phyloP scores from a whole-genome alignment of 768 basidiomycete species.

The Leccinum uliginosum region DNA sequence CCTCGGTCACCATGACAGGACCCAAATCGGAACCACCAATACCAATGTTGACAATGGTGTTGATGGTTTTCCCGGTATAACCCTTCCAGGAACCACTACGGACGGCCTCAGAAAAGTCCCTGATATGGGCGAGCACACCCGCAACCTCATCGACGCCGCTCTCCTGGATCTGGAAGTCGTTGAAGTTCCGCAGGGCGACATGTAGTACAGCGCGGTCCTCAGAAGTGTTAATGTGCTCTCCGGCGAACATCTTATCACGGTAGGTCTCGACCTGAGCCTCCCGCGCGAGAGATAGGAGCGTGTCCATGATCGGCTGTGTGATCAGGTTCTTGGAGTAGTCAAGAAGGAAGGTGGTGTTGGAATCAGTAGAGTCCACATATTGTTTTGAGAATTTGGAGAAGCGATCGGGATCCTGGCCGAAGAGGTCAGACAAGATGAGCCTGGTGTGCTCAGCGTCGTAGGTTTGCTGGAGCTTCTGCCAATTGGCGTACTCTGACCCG shows the following conservation, averaged over 20 bases:
- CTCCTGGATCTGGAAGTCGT: slow-evolving; percentile 78
- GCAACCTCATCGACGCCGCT: slow-evolving; percentile 78
- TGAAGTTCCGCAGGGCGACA: slow-evolving; percentile 79
- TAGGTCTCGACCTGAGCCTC: slow-evolving; percentile 83
- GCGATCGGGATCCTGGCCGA: slow-evolving; percentile 80
- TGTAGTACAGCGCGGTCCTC: slow-evolving; percentile 97
- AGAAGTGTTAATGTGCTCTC: slow-evolving; percentile 97
- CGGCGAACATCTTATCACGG: slow-evolving; percentile 91
- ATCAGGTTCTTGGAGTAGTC: slow-evolving; percentile 98
- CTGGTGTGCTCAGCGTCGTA: slow-evolving; percentile 68
- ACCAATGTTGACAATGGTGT: slow-evolving; percentile 96
- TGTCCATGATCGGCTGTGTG: slow-evolving; percentile 75
- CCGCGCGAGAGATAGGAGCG: slow-evolving; percentile 73
- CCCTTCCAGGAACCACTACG: slow-evolving; percentile 92
- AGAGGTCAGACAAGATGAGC: slow-evolving; percentile 89
- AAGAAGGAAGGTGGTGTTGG: slow-evolving; percentile 77
- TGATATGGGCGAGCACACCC: slow-evolving; percentile 85
- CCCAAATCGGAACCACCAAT: slow-evolving; percentile 98
- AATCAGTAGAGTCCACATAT: slow-evolving; percentile 63
- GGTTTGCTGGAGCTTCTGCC: slow-evolving; percentile 86
- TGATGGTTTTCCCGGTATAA: slow-evolving; percentile 93
- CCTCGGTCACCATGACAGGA: slow-evolving; percentile 99
- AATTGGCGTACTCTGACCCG: slow-evolving; percentile 72
- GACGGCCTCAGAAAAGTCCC: slow-evolving; percentile 80
- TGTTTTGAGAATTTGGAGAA: slow-evolving; percentile 81